A percentile compares a stretch with the other conserved stretches of the same genome.
Conservation (phyloP, 352 stramenopile genomes). For the Globisporangium orthogonon region DNA sequence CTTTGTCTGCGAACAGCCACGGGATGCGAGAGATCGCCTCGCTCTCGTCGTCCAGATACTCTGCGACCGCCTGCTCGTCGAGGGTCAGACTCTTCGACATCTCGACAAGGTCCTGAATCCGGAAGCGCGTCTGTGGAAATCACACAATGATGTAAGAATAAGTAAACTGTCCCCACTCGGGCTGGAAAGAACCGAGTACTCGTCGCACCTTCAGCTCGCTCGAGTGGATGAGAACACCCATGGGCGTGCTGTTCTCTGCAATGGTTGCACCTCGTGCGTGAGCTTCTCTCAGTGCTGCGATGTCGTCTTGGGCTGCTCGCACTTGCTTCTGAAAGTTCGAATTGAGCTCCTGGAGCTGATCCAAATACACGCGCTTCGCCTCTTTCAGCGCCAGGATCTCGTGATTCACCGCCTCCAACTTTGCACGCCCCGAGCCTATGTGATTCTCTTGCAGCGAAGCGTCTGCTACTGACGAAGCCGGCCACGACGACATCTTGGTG, state of each 20-base stretch:
- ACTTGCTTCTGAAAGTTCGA: slow-evolving; percentile 21
- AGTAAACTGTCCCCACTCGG: neutral
- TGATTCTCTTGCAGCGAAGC: slow-evolving; percentile 11
- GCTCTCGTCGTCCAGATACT: slow-evolving; percentile 27
- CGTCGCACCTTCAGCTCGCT: slow-evolving; percentile 50
- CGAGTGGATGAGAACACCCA: slow-evolving; percentile 40
- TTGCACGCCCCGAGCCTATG: slow-evolving; percentile 18
- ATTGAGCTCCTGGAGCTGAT: slow-evolving; percentile 11
- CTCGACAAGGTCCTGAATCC: slow-evolving; percentile 25
- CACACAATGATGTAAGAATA: slow-evolving; percentile 5
- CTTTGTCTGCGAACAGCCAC: slow-evolving; percentile 26
- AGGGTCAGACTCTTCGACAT: slow-evolving; percentile 24
- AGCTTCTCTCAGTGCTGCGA: slow-evolving; percentile 31
- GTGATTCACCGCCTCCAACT: slow-evolving; percentile 24
- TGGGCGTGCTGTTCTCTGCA: slow-evolving; percentile 22
- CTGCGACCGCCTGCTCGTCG: slow-evolving; percentile 30
- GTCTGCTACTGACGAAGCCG: slow-evolving; percentile 5
- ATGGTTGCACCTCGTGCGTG: slow-evolving; percentile 8
- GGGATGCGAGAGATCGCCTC: slow-evolving; percentile 27
- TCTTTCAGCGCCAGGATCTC: slow-evolving; percentile 18
- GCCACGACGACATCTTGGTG: slow-evolving; percentile 37
- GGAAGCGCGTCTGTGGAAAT: slow-evolving; percentile 29
- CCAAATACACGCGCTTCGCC: slow-evolving; percentile 1
- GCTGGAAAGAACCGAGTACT: neutral
- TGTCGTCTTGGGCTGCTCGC: slow-evolving; percentile 25